Evolutionary conservation across 2,329 filamentous ascomycete genomes (phyloP), one percentile per base, ranked within the genome.

Genomic region (Exophiala sideris): DNA sequence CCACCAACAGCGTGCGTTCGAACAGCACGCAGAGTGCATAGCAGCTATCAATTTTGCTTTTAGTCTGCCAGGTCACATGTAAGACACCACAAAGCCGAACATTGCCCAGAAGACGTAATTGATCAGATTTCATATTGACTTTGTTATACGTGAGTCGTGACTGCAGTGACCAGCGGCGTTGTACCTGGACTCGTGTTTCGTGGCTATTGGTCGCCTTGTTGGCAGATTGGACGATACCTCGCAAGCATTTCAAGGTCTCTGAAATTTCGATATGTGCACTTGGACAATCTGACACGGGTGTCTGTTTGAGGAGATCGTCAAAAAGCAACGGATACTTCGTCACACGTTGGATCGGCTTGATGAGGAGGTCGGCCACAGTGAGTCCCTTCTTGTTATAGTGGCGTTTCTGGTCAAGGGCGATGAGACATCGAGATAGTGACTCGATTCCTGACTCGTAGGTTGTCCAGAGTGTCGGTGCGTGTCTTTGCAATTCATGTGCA

Each of bases 341-440:
- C 18, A 96, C 82, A 51, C 92, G 82, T 71, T 99, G 92, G 16
- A 96, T 91, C 0, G 92, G 94, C 89, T 97, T 97, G 62, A 96
- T 91, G 51, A 97, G 78, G 4, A 97, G 78, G 71, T 97, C 94
- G 45, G 85, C 83, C 60, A 96, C 82, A 1, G 88, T 91, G 60
- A 95, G 74, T 2, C 89, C 87, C 66, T 90, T 95, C 64, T 82
- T 89, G 29, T 80, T 78, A 51, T 83, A 79, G 12, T 82, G 78
- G 32, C 79, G 76, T 48, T 82, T 79, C 54, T 78, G 82, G 54
- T 86, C 85, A n/a, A 82, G 77, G 0, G 91, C 86, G 12, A 83
- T 81, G 20, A 95, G 71, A 1, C 88, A 86, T 48, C 86, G 86
- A 5, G 89, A 89, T 35, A 97, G 72, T 10, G 87, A 83, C 70